Base-by-base conservation (phyloP, 148 eudicot species). In the Polygonum maritimum region DNA sequence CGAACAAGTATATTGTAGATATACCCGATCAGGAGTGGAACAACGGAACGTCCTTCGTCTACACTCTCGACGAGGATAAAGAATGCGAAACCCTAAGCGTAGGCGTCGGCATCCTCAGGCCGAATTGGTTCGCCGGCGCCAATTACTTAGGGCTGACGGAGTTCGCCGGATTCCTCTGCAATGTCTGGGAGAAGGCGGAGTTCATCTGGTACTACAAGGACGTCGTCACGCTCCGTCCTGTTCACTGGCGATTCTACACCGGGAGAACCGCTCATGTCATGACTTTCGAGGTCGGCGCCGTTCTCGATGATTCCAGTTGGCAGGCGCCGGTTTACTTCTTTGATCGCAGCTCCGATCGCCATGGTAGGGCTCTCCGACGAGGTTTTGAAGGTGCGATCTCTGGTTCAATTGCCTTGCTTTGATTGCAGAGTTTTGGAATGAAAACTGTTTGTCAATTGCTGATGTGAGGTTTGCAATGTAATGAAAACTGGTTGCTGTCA, bases 161-260 rank as follows among this genome's bases (percentile, higher is more conserved):
- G 1, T 51, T 87, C 8, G 87, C 85, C 33, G 87, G 89, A 0
- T 89, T 89, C 78, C 80, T 82, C 3, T 90, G 90, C 51, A 84
- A 90, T 77, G 90, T 79, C 1, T 87, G 92, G 95, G 72, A 82
- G 71, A 90, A 87, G 78, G 87, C 72, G n/a, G 90, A 90, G 15
- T 90, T 90, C 76, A 79, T 88, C 74, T 76, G 82, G 83, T 90
- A 87, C 39, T 88, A 87, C 16, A 90, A 90, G 78, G 94, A 90
- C 75, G 87, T 88, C 33, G 72, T 76, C 40, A 82, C 95, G 55
- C 83, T 76, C 40, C 78, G 90, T 18, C 95, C 90, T 52, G 95
- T 90, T 40, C 75, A 83, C 9, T 90, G 92, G 95, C 78, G 63
- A 13, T 90, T 86, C 76, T 88, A n/a, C n/a, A n/a, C n/a, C n/a